A percentile compares a stretch with the other conserved stretches of the same genome.
phyloP scores from a whole-genome alignment of 1,139 yeast genomes.

The Suhomyces panamericanus region DNA sequence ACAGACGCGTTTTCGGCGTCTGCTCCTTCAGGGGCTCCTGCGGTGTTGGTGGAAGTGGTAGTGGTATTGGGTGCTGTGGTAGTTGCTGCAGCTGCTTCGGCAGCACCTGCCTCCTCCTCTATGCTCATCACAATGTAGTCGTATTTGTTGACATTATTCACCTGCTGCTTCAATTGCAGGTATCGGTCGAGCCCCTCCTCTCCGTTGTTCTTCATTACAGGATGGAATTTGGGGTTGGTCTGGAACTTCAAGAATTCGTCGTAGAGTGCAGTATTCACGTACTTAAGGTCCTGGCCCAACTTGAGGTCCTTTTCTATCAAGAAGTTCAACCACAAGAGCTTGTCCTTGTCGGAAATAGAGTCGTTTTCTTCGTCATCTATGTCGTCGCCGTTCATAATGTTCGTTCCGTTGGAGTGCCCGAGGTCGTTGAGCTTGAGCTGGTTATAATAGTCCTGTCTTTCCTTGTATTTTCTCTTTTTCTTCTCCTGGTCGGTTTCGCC shows the following conservation, averaged over 20 bases:
- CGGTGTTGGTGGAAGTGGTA: neutral
- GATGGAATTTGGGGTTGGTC: slow-evolving; percentile 33
- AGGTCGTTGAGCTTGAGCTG: slow-evolving; percentile 30
- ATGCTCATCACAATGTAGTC: slow-evolving; percentile 32
- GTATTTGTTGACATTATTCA: slow-evolving; percentile 27
- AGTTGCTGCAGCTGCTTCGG: slow-evolving; percentile 4
- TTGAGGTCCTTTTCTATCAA: slow-evolving; percentile 46
- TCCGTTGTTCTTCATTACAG: slow-evolving; percentile 20
- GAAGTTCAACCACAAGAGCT: slow-evolving; percentile 42
- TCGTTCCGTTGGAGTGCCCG: slow-evolving; percentile 6
- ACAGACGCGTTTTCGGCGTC: slow-evolving; percentile 11
- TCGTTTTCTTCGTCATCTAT: slow-evolving; percentile 33
- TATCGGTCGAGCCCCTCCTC: slow-evolving; percentile 19
- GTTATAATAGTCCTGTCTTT: slow-evolving; percentile 43
- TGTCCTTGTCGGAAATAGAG: slow-evolving; percentile 27
- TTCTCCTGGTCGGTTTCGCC: slow-evolving; percentile 32
- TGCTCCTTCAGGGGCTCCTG: slow-evolving; percentile 1
- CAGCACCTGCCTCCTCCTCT: slow-evolving; percentile 18
- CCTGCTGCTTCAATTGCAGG: slow-evolving; percentile 26
- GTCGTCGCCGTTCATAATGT: slow-evolving; percentile 16
- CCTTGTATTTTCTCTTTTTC: slow-evolving; percentile 20
- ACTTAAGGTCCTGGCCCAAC: slow-evolving; percentile 44
- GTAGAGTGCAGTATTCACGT: slow-evolving; percentile 33
- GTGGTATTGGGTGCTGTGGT: neutral
- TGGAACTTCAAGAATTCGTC: slow-evolving; percentile 31